Evolutionary conservation across 495 filamentous ascomycete species (phyloP).

Genomic region (Friedmanniomyces endolithicus): DNA sequence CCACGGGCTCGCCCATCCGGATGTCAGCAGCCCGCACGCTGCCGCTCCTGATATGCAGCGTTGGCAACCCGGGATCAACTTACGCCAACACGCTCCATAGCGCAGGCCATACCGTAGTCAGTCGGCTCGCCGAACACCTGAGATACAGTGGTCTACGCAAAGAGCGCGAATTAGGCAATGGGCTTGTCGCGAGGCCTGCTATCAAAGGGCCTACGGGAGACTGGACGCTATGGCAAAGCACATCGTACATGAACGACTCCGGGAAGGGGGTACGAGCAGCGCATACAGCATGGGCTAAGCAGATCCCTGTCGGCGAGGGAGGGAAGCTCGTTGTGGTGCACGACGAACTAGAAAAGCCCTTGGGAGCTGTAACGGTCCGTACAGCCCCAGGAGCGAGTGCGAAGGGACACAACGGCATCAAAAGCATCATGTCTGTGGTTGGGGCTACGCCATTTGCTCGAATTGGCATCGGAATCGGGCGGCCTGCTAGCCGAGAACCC

Average conservation of each 20-base stretch:
- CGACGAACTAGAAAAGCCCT: slow-evolving; percentile 63
- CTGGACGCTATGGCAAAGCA: slow-evolving; percentile 57
- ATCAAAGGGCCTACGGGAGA: slow-evolving; percentile 29
- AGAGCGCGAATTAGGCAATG: slow-evolving; percentile 32
- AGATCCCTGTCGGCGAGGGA: slow-evolving; percentile 1
- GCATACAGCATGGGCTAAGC: slow-evolving; percentile 21
- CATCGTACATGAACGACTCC: slow-evolving; percentile 60
- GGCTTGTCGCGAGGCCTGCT: slow-evolving; percentile 26
- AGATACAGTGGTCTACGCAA: slow-evolving; percentile 35
- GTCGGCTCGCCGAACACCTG: slow-evolving; percentile 28
- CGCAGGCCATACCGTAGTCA: slow-evolving; percentile 61
- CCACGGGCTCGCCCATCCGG: background rate
- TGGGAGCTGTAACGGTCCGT: slow-evolving; percentile 53
- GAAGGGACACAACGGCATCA: slow-evolving; percentile 70
- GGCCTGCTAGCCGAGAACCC: slow-evolving; percentile 38
- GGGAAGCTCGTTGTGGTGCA: slow-evolving; percentile 57
- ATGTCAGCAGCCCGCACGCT: slow-evolving; percentile 17
- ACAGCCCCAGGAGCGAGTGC: slow-evolving; percentile 42
- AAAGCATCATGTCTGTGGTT: slow-evolving; percentile 46
- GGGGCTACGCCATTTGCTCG: slow-evolving; percentile 36
- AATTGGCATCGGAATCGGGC: slow-evolving; percentile 61
- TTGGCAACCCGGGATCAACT: slow-evolving; percentile 52
- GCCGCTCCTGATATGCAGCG: slow-evolving; percentile 54
- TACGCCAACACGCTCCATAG: slow-evolving; percentile 67
- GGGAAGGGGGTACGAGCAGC: slow-evolving; percentile 24